These are phyloP conservation scores for Thalassia testudinum DNA, from an alignment of 116 monocot genomes.

Conservation along the genomic window DNA sequence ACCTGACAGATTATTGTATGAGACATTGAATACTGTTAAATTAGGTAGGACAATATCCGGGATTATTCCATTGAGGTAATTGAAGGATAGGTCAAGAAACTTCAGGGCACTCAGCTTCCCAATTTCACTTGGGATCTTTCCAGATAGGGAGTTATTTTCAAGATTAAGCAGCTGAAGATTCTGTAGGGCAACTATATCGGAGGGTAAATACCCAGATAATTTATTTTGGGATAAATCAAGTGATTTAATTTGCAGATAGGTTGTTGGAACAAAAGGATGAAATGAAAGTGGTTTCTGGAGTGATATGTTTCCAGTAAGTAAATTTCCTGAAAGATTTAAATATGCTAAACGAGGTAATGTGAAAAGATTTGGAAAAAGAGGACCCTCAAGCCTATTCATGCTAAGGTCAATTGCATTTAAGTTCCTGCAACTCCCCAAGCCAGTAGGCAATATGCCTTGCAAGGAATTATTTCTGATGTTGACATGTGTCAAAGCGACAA, in stretches of 20 bases:
- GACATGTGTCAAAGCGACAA: constrained; percentile 30
- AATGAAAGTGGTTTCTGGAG: constrained; percentile 37
- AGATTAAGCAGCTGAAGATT: constrained; percentile 48
- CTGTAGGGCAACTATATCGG: constrained; percentile 47
- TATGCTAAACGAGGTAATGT: constrained; percentile 32
- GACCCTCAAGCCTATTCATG: constrained; percentile 49
- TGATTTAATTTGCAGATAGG: constrained; percentile 32
- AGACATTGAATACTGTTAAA: constrained; percentile 52
- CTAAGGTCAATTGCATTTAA: constrained; percentile 67
- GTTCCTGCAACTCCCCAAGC: constrained; percentile 33
- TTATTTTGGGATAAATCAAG: constrained; percentile 74
- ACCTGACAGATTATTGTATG: constrained; percentile 51
- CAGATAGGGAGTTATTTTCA: constrained; percentile 46
- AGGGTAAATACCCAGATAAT: constrained; percentile 54
- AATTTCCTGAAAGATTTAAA: constrained; percentile 72
- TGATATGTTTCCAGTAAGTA: constrained; percentile 46
- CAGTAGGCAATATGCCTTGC: constrained; percentile 50
- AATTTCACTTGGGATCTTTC: constrained; percentile 58
- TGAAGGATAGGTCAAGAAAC: constrained; percentile 60
- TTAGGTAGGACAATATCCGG: constrained; percentile 45
- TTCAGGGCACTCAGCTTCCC: constrained; percentile 41
- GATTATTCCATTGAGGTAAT: constrained; percentile 51
- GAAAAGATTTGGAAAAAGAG: constrained; percentile 39
- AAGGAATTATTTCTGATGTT: constrained; percentile 57
- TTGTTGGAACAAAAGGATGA: constrained; percentile 35